Evolutionary conservation across 768 basidiomycete species (phyloP), one percentile per base, ranked within the genome.

Genomic region (Lenzites betulinus): DNA sequence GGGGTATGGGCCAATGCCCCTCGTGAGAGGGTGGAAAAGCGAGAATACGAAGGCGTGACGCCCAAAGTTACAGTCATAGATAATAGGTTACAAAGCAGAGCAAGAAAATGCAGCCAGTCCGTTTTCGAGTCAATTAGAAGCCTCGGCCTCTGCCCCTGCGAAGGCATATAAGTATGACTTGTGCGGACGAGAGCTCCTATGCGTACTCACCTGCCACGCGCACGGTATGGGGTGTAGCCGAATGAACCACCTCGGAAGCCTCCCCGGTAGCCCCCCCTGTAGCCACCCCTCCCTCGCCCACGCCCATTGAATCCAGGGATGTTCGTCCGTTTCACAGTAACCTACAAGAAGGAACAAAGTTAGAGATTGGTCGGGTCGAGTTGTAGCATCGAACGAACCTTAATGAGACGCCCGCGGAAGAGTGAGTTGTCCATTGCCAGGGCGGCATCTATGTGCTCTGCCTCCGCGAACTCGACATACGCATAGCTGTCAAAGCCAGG

Each of bases 381-480:
- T 28, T 30, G 60, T n/a, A n/a, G 41, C 8, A 33, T 33, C 30
- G 30, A 33, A 69, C 82, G 58, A 63, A 93, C 96, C 79, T 95
- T 95, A 73, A 99, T 89, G 71, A 95, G 76, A 67, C 97, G 85
- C 25, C 94, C 95, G 56, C 90, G 85, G 82, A 99, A 97, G 68
- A 95, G 76, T n/a, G 92, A 95, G 67, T 98, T 95, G 75, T 98
- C 94, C 81, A 99, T 83, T 15, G 95, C 88, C 64, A 97, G 70
- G 13, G 96, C 95, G 61, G 93, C 89, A 68, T 93, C 90, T 64
- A 98, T 89, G 65, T 92, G 88, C 59, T 92, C 88, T 39, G 95
- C 82, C 70, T 97, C 95, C 68, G 97, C 88, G 74, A 99, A 99
- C 74, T 99, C 97, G 44, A 99, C 95, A 78, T 99, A 99, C 54